Evolutionary conservation across 2,329 filamentous ascomycete genomes (phyloP), one percentile per base, ranked within the genome.

Genomic region (Leptosphaerulina australis): DNA sequence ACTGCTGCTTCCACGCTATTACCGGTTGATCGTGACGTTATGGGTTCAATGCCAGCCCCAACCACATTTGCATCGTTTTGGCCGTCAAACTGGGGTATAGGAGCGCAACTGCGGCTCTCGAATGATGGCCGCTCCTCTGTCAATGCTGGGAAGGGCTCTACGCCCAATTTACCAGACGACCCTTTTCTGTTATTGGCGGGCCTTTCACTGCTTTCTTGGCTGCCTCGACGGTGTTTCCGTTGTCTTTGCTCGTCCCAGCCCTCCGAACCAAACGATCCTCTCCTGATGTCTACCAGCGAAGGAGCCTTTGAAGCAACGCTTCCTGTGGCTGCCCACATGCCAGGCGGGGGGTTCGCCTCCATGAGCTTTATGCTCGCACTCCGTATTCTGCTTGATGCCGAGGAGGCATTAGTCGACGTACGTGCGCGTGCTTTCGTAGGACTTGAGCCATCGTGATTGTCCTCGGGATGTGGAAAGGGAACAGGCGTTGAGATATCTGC

Each of bases 271-370:
- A 72, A 72, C 10, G 67, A 69, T 22, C 70, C 71, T 41, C 59
- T 63, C 33, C 77, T 64, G 24, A 79, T 77, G 34, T 79, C 76
- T 34, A 62, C 58, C 15, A 78, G 46, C 1, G 75, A 74, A 4
- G 76, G 76, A 11, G 76, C 75, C 53, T 68, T 73, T 7, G 74
- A 67, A 11, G 69, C 74, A 5, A 67, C 67, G 6, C 59, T 65
- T 10, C 74, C 76, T 2, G 75, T 75, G 0, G 77, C 76, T n/a
- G 76, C 74, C 75, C 72, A 75, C 68, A 76, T 74, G 30, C 75
- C 74, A 0, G 69, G 67, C 3, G 74, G 74, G 6, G 70, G 66
- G 35, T 70, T 59, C 5, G 71, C 63, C 18, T 75, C 70, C 58
- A 74, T 72, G 24, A 71, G 51, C 53, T 67, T 74, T 44, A 72